Base-by-base conservation (phyloP, 2,329 filamentous ascomycete species). In the Talaromyces islandicus region DNA sequence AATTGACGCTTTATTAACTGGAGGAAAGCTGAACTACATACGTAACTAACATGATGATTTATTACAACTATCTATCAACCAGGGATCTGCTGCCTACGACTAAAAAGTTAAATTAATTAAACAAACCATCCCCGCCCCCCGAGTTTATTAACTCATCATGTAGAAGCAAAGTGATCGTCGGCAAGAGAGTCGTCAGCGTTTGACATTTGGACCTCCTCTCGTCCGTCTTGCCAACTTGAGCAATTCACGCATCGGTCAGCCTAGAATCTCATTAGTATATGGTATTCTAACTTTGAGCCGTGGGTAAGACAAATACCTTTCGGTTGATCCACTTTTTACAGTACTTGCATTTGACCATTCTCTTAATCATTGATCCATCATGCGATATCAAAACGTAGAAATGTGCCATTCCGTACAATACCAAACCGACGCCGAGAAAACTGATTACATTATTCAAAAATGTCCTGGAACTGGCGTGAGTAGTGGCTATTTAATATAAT, bases 181-280 rank as follows among this genome's bases (percentile, higher is more conserved):
- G 7, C 43, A 24, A 46, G n/a, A 43, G 38, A 19, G 21, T 51
- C 7, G n/a, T 25, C 12, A 24, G 46, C 11, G n/a, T n/a, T 50
- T 29, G 67, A 21, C 86, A 85, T 54, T 89, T 64, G 63, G 90
- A 90, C 0, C 78, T 73, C 19, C 83, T 85, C 61, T 56, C 60
- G 60, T 27, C 60, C 57, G 52, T 57, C 60, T 29, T 62, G 57
- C 60, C 60, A 62, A 48, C 57, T 62, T 12, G 60, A 62, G 1
- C 6, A 14, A 27, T 38, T 52, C 10, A 54, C 30, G 57, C 51
- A 54, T 24, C 53, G 55, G n/a, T 41, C 25, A 6, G 59, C 56
- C 65, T 27, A 12, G 12, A 52, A 29, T n/a, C 7, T 52, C 4
- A 14, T 52, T n/a, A 52, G 27, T 5, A 29, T 17, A 29, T 21